These are phyloP conservation scores for Hyaloscypha hepaticicola DNA, from an alignment of 495 filamentous ascomycete species.

Conservation along the genomic window DNA sequence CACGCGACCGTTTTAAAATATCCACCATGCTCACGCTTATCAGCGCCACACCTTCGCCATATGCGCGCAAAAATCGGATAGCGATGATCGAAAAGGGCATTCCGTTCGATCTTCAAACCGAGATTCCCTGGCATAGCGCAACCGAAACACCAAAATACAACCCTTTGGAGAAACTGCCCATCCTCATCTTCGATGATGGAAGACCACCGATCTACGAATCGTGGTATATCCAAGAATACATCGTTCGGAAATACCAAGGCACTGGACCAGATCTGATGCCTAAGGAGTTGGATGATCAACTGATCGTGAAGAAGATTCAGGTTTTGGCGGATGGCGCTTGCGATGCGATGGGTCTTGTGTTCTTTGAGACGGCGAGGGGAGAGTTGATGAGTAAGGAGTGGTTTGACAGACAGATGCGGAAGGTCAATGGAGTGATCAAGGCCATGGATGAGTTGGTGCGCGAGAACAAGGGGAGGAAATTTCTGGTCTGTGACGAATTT, in stretches of 20 bases:
- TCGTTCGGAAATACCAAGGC: slow-evolving; percentile 6
- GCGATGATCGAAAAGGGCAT: slow-evolving; percentile 13
- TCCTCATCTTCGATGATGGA: slow-evolving; percentile 18
- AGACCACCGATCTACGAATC: slow-evolving; percentile 13
- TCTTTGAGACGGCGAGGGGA: slow-evolving; percentile 13
- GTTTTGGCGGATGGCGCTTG: slow-evolving; percentile 17
- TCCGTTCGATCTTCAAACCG: slow-evolving; percentile 6
- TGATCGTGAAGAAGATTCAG: slow-evolving; percentile 9
- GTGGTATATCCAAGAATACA: slow-evolving; percentile 20
- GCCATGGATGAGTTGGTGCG: slow-evolving; percentile 9
- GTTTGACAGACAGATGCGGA: slow-evolving; percentile 10
- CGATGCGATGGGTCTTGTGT: slow-evolving; percentile 10
- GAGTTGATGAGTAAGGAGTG: slow-evolving; percentile 10
- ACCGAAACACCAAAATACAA: slow-evolving; percentile 19
- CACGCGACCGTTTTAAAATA: not conserved
- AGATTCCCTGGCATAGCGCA: slow-evolving; percentile 13
- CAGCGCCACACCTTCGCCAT: slow-evolving; percentile 11
- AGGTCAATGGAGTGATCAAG: slow-evolving; percentile 13
- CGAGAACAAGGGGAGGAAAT: not conserved
- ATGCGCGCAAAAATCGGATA: slow-evolving; percentile 20
- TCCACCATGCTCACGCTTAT: slow-evolving; percentile 27
- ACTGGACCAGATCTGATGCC: slow-evolving; percentile 9
- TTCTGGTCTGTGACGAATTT: slow-evolving; percentile 8
- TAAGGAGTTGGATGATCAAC: slow-evolving; percentile 3
- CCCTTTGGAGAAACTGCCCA: slow-evolving; percentile 13